Base-by-base conservation (phyloP, 345 rosid species). In the Chamaenerion angustifolium region DNA sequence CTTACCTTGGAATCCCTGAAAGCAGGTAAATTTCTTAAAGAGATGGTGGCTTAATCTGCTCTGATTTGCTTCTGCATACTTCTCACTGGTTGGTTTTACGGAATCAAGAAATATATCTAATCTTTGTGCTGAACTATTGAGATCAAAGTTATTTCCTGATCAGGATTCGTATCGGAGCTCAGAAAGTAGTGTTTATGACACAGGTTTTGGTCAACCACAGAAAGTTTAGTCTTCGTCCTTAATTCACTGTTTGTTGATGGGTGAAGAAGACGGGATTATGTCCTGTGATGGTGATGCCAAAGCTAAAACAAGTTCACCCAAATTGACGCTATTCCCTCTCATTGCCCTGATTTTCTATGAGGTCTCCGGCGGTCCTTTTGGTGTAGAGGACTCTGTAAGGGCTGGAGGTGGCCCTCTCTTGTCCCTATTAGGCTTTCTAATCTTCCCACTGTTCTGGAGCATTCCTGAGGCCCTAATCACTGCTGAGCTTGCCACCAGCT, bases 301-400 rank as follows among this genome's bases (percentile, higher is more conserved):
- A 16, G 67, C 52, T 11, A 62, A 65, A 64, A 42, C 35, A 12
- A 43, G 73, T 53, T 74, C 49, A 19, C 94, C 84, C 54, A 85
- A 85, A 64, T 66, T 89, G 25, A 85, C 92, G 12, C 47, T 83
- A 2, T 65, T 79, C 61, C 98, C 98, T 31, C 77, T 90, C 0
- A 75, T 90, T 25, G 92, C 94, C 58, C 71, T 90, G 45, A 89
- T 89, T 12, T 89, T 89, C 80, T 89, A 85, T 65, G 97, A 83
- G 55, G 95, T 89, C 11, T 85, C 90, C 48, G 97, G 97, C 46
- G 97, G 97, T 43, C 97, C 97, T 46, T 89, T 89, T 61, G 97
- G 97, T 51, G 72, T 89, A 4, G 97, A 89, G 65, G 97, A 85
- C 56, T 79, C 92, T 7, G 95, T 89, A 12, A 79, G 65, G 59